Percentiles rank a stretch among this genome's conserved stretches.
Conservation (phyloP, 2,329 filamentous ascomycete species). For the Botrytis pseudocinerea region DNA sequence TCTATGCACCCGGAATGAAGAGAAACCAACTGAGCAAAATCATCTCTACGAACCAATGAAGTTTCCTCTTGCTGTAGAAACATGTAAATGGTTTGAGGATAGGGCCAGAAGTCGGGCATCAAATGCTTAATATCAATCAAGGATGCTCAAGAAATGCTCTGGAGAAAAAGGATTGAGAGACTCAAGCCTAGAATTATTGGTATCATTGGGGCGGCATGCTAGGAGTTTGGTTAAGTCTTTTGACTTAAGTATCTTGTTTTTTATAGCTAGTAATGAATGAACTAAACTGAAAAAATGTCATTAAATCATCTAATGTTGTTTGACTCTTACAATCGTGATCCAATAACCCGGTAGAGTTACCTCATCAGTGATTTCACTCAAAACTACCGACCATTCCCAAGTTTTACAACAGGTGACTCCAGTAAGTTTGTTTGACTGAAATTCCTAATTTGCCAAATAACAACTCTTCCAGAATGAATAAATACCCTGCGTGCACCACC, state of each 20-base stretch:
- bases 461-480: background rate
- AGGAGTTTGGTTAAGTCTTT: background rate
- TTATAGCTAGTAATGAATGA: background rate
- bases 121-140: background rate
- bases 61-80: background rate
- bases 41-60: background rate
- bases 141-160: background rate
- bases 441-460: background rate
- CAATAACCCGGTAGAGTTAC: background rate
- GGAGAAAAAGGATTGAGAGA: background rate
- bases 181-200: background rate
- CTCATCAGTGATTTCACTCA: background rate
- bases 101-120: background rate
- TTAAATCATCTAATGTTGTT: background rate
- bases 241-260: background rate
- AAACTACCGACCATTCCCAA: background rate
- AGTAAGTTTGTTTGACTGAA: background rate
- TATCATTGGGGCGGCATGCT: background rate
- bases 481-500: too few relatives aligned
- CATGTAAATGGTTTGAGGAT: conserved; percentile 1
- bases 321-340: background rate
- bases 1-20: background rate
- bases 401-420: background rate
- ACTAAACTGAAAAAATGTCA: background rate
- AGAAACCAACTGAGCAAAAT: background rate